Evolutionary conservation across 257 asterid genomes (phyloP).

Genomic region (Plectranthus barbatus): DNA sequence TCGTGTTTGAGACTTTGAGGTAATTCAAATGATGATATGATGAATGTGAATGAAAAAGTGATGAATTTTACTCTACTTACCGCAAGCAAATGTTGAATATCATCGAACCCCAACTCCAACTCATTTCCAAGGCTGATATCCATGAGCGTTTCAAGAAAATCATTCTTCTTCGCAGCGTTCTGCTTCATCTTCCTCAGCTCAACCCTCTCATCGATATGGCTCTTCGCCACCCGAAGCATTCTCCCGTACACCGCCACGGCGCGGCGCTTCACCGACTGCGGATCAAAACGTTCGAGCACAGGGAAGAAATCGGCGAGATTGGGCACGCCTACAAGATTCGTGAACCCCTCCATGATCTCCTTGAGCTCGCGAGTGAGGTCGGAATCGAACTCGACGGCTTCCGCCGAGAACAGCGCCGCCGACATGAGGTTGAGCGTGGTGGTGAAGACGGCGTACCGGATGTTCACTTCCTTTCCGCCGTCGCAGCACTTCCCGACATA

Average conservation of each 20-base stretch:
- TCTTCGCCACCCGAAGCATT: not conserved
- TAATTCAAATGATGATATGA: too few relatives aligned
- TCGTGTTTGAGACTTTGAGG: too few relatives aligned
- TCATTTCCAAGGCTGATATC: not conserved
- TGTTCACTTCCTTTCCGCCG: slow-evolving; percentile 11
- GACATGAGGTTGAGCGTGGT: too few relatives aligned
- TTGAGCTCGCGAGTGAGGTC: slow-evolving; percentile 15
- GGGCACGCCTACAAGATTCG: slow-evolving; percentile 18
- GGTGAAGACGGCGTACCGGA: slow-evolving; percentile 26
- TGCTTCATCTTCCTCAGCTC: not conserved
- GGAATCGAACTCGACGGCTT: slow-evolving; percentile 17
- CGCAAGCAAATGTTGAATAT: not conserved
- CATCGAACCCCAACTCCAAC: not conserved
- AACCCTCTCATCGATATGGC: not conserved
- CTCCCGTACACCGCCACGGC: slow-evolving; percentile 5
- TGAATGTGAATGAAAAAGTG: too few relatives aligned
- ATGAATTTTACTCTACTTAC: not conserved
- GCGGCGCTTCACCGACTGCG: slow-evolving; percentile 23
- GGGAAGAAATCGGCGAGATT: slow-evolving; percentile 34
- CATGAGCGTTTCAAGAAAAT: not conserved
- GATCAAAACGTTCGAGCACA: slow-evolving; percentile 19
- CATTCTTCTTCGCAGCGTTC: not conserved
- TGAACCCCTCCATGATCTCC: slow-evolving; percentile 23
- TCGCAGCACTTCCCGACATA: slow-evolving; percentile 10
- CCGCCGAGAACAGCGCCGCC: slow-evolving; percentile 28